Evolutionary conservation across 1,284 basidiomycete species (phyloP).

Genomic region (Cryptococcus sp.): DNA sequence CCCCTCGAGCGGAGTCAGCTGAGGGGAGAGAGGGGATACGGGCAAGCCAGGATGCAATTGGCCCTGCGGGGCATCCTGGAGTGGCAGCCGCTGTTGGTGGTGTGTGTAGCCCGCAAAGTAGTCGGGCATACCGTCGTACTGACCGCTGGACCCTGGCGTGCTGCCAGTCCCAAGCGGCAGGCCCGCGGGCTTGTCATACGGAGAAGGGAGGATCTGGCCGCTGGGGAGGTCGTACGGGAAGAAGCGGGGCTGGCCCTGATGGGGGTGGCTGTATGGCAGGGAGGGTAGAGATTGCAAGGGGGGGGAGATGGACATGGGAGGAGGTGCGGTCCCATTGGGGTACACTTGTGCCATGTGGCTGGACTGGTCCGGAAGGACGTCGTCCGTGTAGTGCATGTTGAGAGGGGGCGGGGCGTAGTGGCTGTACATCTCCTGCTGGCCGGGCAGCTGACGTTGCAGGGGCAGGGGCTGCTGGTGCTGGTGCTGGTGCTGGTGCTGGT

Average conservation of each 20-base stretch:
- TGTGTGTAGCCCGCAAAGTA: slow-evolving; percentile 12
- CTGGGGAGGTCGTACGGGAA: too few relatives aligned
- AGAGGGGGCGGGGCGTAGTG: slow-evolving; percentile 10
- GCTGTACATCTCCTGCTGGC: slow-evolving; percentile 2
- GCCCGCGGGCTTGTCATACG: slow-evolving; percentile 3
- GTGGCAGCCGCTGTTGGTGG: not conserved
- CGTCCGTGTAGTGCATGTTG: slow-evolving; percentile 11
- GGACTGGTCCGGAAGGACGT: slow-evolving; percentile 1
- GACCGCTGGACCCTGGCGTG: slow-evolving; percentile 7
- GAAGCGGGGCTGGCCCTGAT: slow-evolving; percentile 3
- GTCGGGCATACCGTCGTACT: slow-evolving; percentile 11
- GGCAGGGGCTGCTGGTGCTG: not conserved
- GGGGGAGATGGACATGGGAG: slow-evolving; percentile 1
- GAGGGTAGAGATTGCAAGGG: slow-evolving; percentile 1
- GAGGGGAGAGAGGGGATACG: not conserved
- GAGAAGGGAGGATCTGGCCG: slow-evolving; percentile 1
- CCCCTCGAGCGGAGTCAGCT: not conserved
- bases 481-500: not conserved
- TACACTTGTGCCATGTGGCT: not conserved
- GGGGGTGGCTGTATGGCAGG: slow-evolving; percentile 5
- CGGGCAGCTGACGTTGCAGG: not conserved
- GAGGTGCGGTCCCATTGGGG: slow-evolving; percentile 2
- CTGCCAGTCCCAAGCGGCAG: slow-evolving; percentile 1
- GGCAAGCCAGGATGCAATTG: not conserved
- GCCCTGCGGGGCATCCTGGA: not conserved